Base-by-base conservation (phyloP, 441 rosid genomes). In the Gossypium trilobum region DNA sequence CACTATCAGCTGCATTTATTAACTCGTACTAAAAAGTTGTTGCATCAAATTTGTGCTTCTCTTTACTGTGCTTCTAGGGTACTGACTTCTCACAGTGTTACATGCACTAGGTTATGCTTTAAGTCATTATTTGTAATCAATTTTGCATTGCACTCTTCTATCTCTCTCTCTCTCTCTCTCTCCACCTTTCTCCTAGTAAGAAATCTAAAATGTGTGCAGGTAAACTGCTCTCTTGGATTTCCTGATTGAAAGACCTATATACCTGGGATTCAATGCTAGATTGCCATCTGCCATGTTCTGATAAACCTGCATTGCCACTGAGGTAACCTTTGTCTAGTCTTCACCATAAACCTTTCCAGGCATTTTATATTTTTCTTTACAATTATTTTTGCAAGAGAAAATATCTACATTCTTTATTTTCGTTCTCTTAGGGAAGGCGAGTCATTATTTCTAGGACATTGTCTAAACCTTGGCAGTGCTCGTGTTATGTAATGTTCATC, bases 291-390 rank as follows among this genome's bases (percentile, higher is more conserved):
- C 31, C 9, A 48, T 7, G 13, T 51, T 31, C 13, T 5, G 19
- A 31, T 54, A 20, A 54, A 19, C 73, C 51, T 69, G 73, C 73
- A 17, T 54, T 52, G 36, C 11, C 25, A 17, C 51, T 11, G 31
- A 69, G 73, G 73, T 33, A 69, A 69, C 25, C n/a, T 58, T 9
- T 68, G 72, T 68, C 72, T 51, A 48, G 25, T 27, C 8, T 68
- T 52, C 60, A 57, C 72, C 10, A 0, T 29, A 42, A 44, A 44
- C 29, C 17, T 70, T 42, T 71, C 70, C 27, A 1, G 50, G 57
- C 48, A 31, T 31, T 10, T 69, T 17, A 17, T 11, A 17, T 19
- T 52, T 50, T 2, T 54, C 25, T 54, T 54, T 54, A 50, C 4
- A 14, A 67, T 67, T 67, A 25, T 25, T 48, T 67, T 66, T 67